Conservation (phyloP, 2,329 filamentous ascomycete genomes). For the Fusarium sp. region DNA sequence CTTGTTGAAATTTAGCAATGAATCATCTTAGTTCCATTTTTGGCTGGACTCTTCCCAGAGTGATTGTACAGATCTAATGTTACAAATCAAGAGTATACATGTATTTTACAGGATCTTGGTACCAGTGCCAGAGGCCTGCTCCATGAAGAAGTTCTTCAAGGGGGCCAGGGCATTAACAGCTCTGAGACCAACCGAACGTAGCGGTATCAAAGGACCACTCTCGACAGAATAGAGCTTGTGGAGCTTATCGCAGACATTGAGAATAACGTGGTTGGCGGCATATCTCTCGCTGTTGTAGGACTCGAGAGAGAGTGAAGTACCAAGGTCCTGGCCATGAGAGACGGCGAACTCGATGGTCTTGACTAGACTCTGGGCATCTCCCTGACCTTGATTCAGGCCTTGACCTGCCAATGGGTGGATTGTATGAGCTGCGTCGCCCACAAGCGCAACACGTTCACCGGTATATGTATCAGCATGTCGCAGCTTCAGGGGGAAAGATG, state of each 20-base stretch:
- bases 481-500: conserved; percentile 91
- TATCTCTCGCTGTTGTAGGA: conserved; percentile 85
- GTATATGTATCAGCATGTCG: conserved; percentile 95
- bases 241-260: conserved; percentile 87
- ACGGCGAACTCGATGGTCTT: conserved; percentile 81
- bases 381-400: conserved; percentile 92
- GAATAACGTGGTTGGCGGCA: conserved; percentile 80
- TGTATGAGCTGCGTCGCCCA: conserved; percentile 95
- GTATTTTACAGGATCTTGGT: conserved; percentile 55
- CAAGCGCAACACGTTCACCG: conserved; percentile 87
- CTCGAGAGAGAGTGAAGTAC: conserved; percentile 81
- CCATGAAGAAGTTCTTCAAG: conserved; percentile 90
- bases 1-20: conserved; percentile 43
- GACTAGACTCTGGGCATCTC: conserved; percentile 84
- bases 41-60: conserved; percentile 9
- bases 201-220: conserved; percentile 81
- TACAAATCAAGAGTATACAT: conserved; percentile 33
- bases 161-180: conserved; percentile 80
- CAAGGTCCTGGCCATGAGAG: conserved; percentile 87
- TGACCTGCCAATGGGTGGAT: conserved; percentile 95
- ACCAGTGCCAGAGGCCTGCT: conserved; percentile 70
- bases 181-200: conserved; percentile 80
- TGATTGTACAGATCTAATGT: conserved; percentile 32
- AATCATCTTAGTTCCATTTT: conserved; percentile 39
- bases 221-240: conserved; percentile 91